phyloP scores from a whole-genome alignment of 2,329 filamentous ascomycete genomes.

The Hypoxylon rubiginosum region DNA sequence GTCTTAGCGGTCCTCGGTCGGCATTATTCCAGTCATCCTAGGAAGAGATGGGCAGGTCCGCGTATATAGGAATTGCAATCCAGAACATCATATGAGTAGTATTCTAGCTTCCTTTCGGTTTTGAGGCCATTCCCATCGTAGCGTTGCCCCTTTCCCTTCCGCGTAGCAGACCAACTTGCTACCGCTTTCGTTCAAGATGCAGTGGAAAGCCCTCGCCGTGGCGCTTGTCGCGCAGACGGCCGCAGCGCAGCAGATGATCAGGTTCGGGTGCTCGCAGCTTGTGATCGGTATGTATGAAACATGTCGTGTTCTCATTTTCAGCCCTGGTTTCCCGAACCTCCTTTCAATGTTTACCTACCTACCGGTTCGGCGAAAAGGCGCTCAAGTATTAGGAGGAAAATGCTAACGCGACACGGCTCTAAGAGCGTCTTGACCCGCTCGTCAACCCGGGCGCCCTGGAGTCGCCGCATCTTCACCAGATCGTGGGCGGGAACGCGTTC shows the following conservation, averaged over 20 bases:
- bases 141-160: constrained; percentile 13
- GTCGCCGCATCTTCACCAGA: constrained; percentile 51
- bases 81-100: constrained; percentile 21
- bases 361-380: too few species aligned
- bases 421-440: constrained; percentile 49
- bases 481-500: constrained; percentile 51
- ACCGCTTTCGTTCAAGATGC: constrained; percentile 39
- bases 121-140: constrained; percentile 22
- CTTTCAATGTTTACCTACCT: too few species aligned
- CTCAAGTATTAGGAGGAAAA: too few species aligned
- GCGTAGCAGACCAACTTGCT: constrained; percentile 16
- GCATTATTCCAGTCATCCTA: constrained; percentile 18
- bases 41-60: constrained; percentile 6
- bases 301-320: too few species aligned
- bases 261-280: constrained; percentile 50
- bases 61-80: constrained; percentile 44
- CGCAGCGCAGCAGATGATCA: constrained; percentile 53
- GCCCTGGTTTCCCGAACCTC: too few species aligned
- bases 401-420: too few species aligned
- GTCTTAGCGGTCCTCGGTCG: constrained; percentile 8
- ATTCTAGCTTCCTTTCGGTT: constrained; percentile 18
- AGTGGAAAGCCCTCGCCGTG: constrained; percentile 42
- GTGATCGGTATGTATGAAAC: constrained; percentile 36
- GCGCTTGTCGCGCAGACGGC: constrained; percentile 40
- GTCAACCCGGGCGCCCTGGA: constrained; percentile 45